Evolutionary conservation across 129 eudicot genomes (phyloP).

Genomic region (Saussurea involucrata): DNA sequence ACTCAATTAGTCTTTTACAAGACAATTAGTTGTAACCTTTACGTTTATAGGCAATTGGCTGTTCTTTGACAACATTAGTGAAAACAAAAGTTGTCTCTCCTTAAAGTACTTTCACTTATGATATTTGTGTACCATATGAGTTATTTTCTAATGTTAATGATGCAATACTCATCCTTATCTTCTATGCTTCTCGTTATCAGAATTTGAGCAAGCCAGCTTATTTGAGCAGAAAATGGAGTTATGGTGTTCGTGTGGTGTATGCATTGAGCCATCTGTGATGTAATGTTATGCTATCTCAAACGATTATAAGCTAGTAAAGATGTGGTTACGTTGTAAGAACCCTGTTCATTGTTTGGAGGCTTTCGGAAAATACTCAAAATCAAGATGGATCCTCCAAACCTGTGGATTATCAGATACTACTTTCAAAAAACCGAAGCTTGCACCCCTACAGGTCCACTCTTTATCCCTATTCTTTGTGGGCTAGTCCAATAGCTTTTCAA

Average conservation of each 20-base stretch:
- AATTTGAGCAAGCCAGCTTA: neutral
- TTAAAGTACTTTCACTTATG: neutral
- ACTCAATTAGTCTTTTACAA: neutral
- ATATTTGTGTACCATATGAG: neutral
- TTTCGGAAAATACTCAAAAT: constrained; percentile 27
- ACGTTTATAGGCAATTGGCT: neutral
- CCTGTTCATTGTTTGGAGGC: constrained; percentile 31
- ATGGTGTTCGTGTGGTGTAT: neutral
- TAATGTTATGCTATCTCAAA: neutral
- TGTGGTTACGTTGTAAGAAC: constrained; percentile 46
- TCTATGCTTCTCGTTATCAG: neutral
- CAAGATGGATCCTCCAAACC: constrained; percentile 54
- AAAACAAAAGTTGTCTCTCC: neutral
- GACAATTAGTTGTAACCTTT: neutral
- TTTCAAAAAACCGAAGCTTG: constrained; percentile 54
- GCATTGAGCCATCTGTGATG: neutral
- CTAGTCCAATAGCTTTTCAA: neutral
- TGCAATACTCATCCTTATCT: neutral
- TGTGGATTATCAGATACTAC: constrained; percentile 48
- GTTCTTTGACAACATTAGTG: neutral
- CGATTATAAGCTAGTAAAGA: constrained; percentile 18
- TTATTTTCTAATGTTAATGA: neutral
- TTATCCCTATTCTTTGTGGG: constrained; percentile 1
- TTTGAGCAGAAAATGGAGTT: neutral
- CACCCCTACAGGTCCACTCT: constrained; percentile 72